Evolutionary conservation across 1,139 yeast genomes (phyloP).

Genomic region (Yamadazyma oceani): DNA sequence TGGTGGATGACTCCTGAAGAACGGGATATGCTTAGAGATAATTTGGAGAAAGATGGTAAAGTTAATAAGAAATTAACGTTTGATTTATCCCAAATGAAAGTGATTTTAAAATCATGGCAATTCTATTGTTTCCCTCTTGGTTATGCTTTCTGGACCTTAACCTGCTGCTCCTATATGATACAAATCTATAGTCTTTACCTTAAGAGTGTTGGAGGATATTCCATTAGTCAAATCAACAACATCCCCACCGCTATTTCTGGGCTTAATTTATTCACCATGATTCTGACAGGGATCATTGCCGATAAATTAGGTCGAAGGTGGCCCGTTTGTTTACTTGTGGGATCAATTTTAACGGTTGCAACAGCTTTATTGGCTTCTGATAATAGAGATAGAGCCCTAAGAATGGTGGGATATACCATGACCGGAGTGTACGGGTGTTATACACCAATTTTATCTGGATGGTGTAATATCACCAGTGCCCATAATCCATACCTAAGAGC

Average conservation of each 20-base stretch:
- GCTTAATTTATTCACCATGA: conserved; percentile 18
- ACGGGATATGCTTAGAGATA: background rate
- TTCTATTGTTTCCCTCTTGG: conserved; percentile 2
- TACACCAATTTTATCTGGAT: conserved; percentile 1
- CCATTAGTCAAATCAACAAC: conserved; percentile 25
- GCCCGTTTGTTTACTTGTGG: conserved; percentile 6
- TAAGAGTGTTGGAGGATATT: conserved; percentile 10
- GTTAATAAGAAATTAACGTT: background rate
- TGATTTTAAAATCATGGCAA: conserved; percentile 1
- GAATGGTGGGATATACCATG: conserved; percentile 1
- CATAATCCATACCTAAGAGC: conserved; percentile 1
- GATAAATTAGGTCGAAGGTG: conserved; percentile 20
- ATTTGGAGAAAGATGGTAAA: conserved; percentile 2
- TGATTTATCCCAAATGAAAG: conserved; percentile 1
- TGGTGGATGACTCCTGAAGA: conserved; percentile 1
- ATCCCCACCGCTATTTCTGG: conserved; percentile 29
- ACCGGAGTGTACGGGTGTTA: conserved; percentile 2
- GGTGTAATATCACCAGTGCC: conserved; percentile 2
- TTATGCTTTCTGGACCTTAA: conserved; percentile 2
- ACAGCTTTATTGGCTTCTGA: background rate
- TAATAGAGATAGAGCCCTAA: background rate
- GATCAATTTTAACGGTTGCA: background rate
- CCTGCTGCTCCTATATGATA: conserved; percentile 2
- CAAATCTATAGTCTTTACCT: conserved; percentile 1
- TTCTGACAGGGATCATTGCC: conserved; percentile 16